Evolutionary conservation across 768 basidiomycete species (phyloP), one percentile per base, ranked within the genome.

Genomic region (Cyclocybe aegerita): DNA sequence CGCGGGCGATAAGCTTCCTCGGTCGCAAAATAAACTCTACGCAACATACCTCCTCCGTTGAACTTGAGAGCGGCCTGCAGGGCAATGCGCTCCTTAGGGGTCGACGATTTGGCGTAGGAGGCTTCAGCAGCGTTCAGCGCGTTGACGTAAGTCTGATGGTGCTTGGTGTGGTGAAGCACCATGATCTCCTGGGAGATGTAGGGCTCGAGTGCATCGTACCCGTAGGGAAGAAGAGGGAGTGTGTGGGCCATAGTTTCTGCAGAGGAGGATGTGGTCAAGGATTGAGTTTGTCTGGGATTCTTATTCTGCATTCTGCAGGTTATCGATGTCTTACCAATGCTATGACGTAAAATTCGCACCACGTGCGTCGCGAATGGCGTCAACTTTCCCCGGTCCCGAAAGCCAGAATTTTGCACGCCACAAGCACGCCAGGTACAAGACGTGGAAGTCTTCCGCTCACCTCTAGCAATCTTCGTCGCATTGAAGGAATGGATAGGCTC

Each of bases 91-190:
- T 88, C 85, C 71, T 87, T 91, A 61, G 90, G 80, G 43, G 84
- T 79, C 2, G 70, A 58, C 0, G 88, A 74, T 59, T 82, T 81
- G 41, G 82, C 76, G 65, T 93, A 91, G 0, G 80, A 77, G 54
- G 78, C 74, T 72, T 96, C 93, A 12, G 93, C 94, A 32, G 89
- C 84, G 72, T 96, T 98, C 67, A 98, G 81, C 1, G 86, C 88
- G 61, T 83, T 95, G 48, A 96, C 91, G 62, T 97, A 97, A 47
- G 92, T 87, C 77, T 94, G 92, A 65, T 98, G 94, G 66, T 98
- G 94, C 78, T 94, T 95, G 55, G 77, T 83, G 77, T 98, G 94
- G 72, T 98, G 94, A 44, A 96, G 88, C 49, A 75, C 80, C 94
- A 96, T 98, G 73, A 97, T 98, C 74, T 95, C 81, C 65, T 77